Evolutionary conservation across 176 grass and related monocot genomes (phyloP), one percentile per base, ranked within the genome.

Genomic region (Tillandsia fasciculata): DNA sequence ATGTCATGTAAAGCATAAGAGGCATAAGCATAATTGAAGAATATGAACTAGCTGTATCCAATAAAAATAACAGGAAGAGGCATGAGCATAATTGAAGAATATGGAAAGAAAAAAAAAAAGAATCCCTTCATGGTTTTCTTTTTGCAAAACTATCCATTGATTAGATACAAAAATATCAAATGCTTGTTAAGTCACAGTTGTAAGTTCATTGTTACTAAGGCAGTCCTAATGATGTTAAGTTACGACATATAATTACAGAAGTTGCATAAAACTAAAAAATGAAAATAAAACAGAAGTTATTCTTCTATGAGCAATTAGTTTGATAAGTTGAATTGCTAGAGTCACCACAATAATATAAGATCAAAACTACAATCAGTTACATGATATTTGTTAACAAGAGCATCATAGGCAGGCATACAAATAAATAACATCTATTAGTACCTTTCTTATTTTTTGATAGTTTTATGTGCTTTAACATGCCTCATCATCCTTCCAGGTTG

Each of bases 51-150:
- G 42, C 27, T 18, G 56, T 76, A 75, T 58, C 48, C 26, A 20
- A 69, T 64, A 8, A 64, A 70, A 54, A 70, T 63, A 71, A 72
- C 15, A 69, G 22, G 59, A 85, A 68, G 26, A 80, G 75, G 48
- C 65, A 17, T 48, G 50, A 75, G 64, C n/a, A 42, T 42, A 42
- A 42, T 42, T 33, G 5, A 33, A 33, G 29, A 33, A 33, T 33
- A 33, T 33, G 24, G 24, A 24, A 24, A 24, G 24, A 24, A 24
- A 24, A 24, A 24, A 24, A 24, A 24, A 24, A 24, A 24, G 24
- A 24, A 24, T 1, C 24, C 24, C 24, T 24, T 24, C 33, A 42
- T 42, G 33, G 33, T 42, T 42, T 42, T 42, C 33, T 42, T 6
- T 42, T 42, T 42, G 33, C 33, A 42, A 42, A 42, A 42, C 33